Conservation (phyloP, 306 rosid species). For the Alnus glutinosa region DNA sequence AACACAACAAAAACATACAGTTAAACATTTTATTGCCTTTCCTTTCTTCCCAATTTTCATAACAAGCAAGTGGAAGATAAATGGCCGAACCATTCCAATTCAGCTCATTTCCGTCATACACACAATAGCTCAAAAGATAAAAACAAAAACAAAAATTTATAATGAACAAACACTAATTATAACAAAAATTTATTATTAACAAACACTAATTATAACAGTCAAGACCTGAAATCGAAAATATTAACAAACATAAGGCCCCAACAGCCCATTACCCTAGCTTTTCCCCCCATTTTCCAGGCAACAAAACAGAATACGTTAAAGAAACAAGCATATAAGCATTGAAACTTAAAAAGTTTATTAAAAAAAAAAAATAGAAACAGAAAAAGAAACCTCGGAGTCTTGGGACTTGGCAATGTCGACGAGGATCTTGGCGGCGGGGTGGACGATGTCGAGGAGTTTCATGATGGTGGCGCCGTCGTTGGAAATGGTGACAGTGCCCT, state of each 20-base stretch:
- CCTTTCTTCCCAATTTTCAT: not conserved
- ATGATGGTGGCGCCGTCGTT: slow-evolving; percentile 98
- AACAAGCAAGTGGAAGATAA: not conserved
- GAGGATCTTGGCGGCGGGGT: slow-evolving; percentile 96
- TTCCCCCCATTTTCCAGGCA: not conserved
- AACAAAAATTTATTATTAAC: not conserved
- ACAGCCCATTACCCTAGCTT: not conserved
- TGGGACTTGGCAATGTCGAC: slow-evolving; percentile 96
- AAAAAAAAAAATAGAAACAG: not conserved
- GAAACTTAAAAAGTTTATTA: too few species aligned
- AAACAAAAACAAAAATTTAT: too few species aligned
- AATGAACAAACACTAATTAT: not conserved
- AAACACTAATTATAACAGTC: not conserved
- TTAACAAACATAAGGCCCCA: not conserved
- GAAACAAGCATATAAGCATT: too few species aligned
- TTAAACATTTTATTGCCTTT: not conserved
- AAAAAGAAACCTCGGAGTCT: slow-evolving; percentile 76
- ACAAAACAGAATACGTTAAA: not conserved
- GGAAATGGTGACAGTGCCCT: slow-evolving; percentile 89
- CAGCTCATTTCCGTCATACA: not conserved
- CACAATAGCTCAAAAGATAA: not conserved
- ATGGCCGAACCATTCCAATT: not conserved
- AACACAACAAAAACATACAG: not conserved
- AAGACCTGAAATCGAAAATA: not conserved
- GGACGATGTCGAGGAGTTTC: slow-evolving; percentile 92